These are phyloP conservation scores for Boletus rubropictus DNA, from an alignment of 768 basidiomycete species.

Conservation along the genomic window DNA sequence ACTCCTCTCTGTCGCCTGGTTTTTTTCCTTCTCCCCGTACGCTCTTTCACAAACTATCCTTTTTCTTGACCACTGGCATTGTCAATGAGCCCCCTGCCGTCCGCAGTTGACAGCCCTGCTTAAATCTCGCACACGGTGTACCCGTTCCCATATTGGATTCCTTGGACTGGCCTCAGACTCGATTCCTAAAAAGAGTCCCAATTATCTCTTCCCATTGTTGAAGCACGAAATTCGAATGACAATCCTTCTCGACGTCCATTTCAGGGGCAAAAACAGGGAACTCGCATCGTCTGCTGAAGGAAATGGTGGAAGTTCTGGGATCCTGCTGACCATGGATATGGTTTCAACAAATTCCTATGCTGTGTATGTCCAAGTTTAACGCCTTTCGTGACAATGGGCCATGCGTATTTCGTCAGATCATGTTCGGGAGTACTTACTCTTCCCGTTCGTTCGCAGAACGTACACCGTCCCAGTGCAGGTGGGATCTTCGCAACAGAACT, in stretches of 20 bases:
- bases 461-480: conserved; percentile 60
- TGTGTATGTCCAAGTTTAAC: conserved; percentile 37
- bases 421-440: background rate
- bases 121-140: conserved; percentile 20
- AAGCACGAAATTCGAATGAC: conserved; percentile 8
- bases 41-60: background rate
- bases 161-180: background rate
- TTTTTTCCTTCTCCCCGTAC: background rate
- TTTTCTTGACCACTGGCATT: background rate
- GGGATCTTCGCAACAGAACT: conserved; percentile 43
- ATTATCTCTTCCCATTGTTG: background rate
- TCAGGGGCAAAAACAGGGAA: conserved; percentile 9
- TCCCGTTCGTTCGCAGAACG: conserved; percentile 36
- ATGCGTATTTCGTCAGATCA: background rate
- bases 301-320: conserved; percentile 45
- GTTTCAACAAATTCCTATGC: conserved; percentile 50
- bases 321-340: conserved; percentile 53
- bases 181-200: background rate
- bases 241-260: conserved; percentile 1
- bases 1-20: background rate
- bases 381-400: background rate
- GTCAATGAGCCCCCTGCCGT: conserved; percentile 11
- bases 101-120: conserved; percentile 6
- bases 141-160: conserved; percentile 4
- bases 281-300: conserved; percentile 33